Evolutionary conservation across 1,284 basidiomycete genomes (phyloP).

Genomic region (Pseudozyma sp.): DNA sequence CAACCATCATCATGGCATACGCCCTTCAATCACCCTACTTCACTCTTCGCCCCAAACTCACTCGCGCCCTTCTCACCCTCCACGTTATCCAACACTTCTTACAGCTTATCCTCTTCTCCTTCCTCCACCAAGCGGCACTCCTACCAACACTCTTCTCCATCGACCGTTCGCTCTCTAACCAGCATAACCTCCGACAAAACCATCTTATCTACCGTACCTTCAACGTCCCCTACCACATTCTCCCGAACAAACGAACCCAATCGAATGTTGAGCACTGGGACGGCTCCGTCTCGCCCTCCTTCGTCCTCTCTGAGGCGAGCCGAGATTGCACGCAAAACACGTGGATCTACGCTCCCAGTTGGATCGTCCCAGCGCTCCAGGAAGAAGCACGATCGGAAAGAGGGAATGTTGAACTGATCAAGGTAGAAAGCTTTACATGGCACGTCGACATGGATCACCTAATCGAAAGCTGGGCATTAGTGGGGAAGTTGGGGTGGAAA

Average conservation of each 20-base stretch:
- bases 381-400: too few relatives aligned
- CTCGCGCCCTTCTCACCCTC: constrained; percentile 5
- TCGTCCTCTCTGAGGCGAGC: not conserved
- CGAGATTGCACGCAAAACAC: constrained; percentile 9
- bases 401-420: not conserved
- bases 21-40: constrained; percentile 24
- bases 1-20: constrained; percentile 39
- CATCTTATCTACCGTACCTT: constrained; percentile 51
- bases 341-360: constrained; percentile 22
- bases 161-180: constrained; percentile 14
- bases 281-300: not conserved
- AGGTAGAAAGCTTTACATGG: not conserved
- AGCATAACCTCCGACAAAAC: constrained; percentile 10
- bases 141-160: constrained; percentile 42
- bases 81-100: constrained; percentile 40
- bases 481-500: not conserved
- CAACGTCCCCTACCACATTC: constrained; percentile 35
- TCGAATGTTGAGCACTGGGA: constrained; percentile 13
- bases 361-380: constrained; percentile 1
- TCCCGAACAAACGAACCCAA: constrained; percentile 15
- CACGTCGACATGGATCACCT: constrained; percentile 54
- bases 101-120: constrained; percentile 44
- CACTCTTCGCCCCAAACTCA: constrained; percentile 17
- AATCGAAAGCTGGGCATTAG: constrained; percentile 8
- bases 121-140: constrained; percentile 49